Evolutionary conservation across 441 rosid genomes (phyloP).

Genomic region (Flueggea neowawraea): DNA sequence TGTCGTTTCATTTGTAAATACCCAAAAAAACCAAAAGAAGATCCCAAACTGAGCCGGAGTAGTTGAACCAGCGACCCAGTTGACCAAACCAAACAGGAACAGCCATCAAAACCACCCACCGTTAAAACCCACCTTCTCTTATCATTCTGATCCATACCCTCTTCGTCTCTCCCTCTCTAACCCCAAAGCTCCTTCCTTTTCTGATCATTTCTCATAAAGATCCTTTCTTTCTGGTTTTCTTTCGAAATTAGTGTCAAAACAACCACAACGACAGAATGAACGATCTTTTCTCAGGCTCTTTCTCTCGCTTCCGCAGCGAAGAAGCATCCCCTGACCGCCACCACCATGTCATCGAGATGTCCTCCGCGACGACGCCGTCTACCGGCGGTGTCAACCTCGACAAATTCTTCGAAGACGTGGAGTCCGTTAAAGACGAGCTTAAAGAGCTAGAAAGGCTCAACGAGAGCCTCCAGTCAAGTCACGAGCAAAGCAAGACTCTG

Average conservation of each 20-base stretch:
- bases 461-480: slow-evolving; percentile 49
- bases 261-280: slow-evolving; percentile 35
- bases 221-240: neutral
- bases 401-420: slow-evolving; percentile 73
- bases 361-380: slow-evolving; percentile 21
- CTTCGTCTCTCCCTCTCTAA: neutral
- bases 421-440: slow-evolving; percentile 60
- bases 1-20: too few species aligned
- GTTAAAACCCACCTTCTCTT: too few species aligned
- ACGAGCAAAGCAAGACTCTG: slow-evolving; percentile 79
- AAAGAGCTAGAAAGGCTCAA: slow-evolving; percentile 62
- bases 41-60: neutral
- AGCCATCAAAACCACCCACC: neutral
- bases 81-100: neutral
- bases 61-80: slow-evolving; percentile 11
- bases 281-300: slow-evolving; percentile 71
- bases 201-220: neutral
- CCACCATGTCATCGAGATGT: slow-evolving; percentile 42
- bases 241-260: neutral
- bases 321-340: slow-evolving; percentile 38
- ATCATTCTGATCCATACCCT: too few species aligned
- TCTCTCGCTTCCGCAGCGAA: slow-evolving; percentile 65
- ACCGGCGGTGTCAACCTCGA: slow-evolving; percentile 62
- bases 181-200: neutral
- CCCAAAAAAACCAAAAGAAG: too few species aligned